Evolutionary conservation across 495 filamentous ascomycete genomes (phyloP).

Genomic region (Paragyromitra xinjiangensis): DNA sequence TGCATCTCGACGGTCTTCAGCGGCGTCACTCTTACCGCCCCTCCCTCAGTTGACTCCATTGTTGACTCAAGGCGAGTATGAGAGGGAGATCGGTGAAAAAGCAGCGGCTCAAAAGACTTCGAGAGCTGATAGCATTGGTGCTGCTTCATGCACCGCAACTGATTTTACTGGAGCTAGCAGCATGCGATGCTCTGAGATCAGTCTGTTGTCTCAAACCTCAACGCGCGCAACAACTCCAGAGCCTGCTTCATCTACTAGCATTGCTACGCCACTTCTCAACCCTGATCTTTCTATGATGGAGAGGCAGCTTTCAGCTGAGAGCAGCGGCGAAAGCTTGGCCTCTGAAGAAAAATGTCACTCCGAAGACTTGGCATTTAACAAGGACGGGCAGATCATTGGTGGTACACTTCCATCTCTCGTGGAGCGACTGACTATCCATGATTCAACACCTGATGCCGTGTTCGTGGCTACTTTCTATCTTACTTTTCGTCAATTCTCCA

Average conservation of each 20-base stretch:
- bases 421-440: conserved; percentile 90
- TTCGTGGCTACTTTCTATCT: conserved; percentile 97
- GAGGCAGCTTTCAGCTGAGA: conserved; percentile 54
- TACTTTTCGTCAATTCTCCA: conserved; percentile 94
- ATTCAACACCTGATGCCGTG: conserved; percentile 88
- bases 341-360: conserved; percentile 87
- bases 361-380: conserved; percentile 90
- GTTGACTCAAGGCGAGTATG: conserved; percentile 52
- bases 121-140: conserved; percentile 63
- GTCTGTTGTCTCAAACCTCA: conserved; percentile 79
- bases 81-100: conserved; percentile 36
- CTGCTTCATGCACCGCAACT: conserved; percentile 66
- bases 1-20: conserved; percentile 45
- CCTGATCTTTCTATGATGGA: conserved; percentile 49
- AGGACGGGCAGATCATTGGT: conserved; percentile 92
- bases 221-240: conserved; percentile 93
- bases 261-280: conserved; percentile 52
- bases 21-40: conserved; percentile 55
- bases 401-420: conserved; percentile 91
- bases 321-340: conserved; percentile 60
- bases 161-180: conserved; percentile 79
- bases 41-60: conserved; percentile 55
- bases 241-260: conserved; percentile 54
- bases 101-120: conserved; percentile 44
- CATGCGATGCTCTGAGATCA: conserved; percentile 80